A percentile compares a stretch with the other conserved stretches of the same genome.
phyloP scores from a whole-genome alignment of 2,329 filamentous ascomycete genomes.

The Graphiopsis chlorocephala region DNA sequence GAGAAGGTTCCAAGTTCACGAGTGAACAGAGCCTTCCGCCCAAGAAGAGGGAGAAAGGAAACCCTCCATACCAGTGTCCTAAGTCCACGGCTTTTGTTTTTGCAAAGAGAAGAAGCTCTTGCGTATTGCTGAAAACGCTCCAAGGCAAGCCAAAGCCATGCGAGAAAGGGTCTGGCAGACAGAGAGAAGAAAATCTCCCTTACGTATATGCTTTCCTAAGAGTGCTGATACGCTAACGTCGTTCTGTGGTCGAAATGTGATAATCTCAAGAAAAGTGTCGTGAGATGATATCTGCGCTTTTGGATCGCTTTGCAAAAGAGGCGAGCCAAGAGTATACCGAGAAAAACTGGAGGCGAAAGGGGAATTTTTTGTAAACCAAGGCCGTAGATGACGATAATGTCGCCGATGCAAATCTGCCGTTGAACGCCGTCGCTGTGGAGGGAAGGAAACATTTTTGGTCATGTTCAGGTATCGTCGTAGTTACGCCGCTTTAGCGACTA shows the following conservation, averaged over 20 bases:
- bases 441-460: not conserved
- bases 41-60: not conserved
- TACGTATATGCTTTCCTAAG: not conserved
- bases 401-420: not conserved
- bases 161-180: not conserved
- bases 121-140: not conserved
- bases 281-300: conserved; percentile 1
- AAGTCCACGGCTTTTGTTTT: not conserved
- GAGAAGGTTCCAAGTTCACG: not conserved
- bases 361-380: not conserved
- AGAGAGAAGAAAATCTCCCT: not conserved
- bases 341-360: not conserved
- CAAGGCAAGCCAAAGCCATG: not conserved
- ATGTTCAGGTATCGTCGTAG: not conserved
- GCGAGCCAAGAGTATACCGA: not conserved
- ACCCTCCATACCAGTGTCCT: not conserved
- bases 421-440: conserved; percentile 3
- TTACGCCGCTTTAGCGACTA: not conserved
- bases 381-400: not conserved
- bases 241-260: not conserved
- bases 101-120: not conserved
- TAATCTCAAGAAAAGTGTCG: not conserved
- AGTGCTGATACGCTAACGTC: not conserved
- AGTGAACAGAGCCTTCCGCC: not conserved
- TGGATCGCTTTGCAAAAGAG: not conserved